These are phyloP conservation scores for Ilyonectria mors-panacis DNA, from an alignment of 2,329 filamentous ascomycete genomes.

Conservation along the genomic window DNA sequence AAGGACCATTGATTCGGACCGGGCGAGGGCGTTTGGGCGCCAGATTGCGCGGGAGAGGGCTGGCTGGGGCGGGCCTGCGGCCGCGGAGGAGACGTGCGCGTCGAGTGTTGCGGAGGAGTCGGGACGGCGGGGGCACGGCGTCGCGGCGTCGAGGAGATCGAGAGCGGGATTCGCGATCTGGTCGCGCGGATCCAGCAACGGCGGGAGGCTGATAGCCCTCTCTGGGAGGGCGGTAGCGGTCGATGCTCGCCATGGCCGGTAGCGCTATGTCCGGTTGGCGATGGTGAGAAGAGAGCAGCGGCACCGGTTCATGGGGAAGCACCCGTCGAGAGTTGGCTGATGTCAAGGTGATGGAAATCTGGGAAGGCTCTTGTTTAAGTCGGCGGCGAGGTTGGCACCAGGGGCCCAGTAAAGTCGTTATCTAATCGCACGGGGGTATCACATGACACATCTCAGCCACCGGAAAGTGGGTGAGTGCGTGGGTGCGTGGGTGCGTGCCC, in stretches of 20 bases:
- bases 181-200: conserved; percentile 56
- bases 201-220: conserved; percentile 71
- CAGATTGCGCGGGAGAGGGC: conserved; percentile 59
- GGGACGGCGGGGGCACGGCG: conserved; percentile 72
- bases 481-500: conserved; percentile 14
- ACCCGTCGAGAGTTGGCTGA: conserved; percentile 8
- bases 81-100: conserved; percentile 69
- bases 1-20: conserved; percentile 86
- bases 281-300: conserved; percentile 36
- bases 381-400: conserved; percentile 43
- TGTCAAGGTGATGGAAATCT: conserved; percentile 34
- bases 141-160: conserved; percentile 65
- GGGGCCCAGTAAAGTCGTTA: conserved; percentile 41
- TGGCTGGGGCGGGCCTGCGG: conserved; percentile 60
- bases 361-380: conserved; percentile 20
- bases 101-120: conserved; percentile 71
- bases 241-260: conserved; percentile 70
- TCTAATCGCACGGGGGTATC: conserved; percentile 45
- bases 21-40: conserved; percentile 55
- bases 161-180: conserved; percentile 65
- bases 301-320: conserved; percentile 45
- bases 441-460: conserved; percentile 37
- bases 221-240: conserved; percentile 70
- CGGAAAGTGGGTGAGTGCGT: conserved; percentile 20
- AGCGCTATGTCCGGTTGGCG: conserved; percentile 45